These are phyloP conservation scores for Pichia nanzhaoensis DNA, from an alignment of 805 yeast genomes.

Conservation along the genomic window DNA sequence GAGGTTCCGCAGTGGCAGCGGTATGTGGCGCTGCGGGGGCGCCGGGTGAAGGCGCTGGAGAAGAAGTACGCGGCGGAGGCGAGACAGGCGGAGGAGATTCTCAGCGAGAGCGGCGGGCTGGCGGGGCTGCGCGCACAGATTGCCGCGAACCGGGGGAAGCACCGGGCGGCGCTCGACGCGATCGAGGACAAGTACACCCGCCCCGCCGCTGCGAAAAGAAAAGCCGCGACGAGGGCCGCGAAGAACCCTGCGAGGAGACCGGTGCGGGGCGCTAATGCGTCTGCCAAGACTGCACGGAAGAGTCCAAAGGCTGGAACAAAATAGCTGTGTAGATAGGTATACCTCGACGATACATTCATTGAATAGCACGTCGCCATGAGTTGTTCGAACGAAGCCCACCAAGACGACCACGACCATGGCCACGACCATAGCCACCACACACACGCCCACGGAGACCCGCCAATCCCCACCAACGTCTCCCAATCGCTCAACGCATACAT, in stretches of 20 bases:
- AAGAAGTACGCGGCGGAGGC: not conserved
- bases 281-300: too few species aligned
- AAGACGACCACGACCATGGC: conserved; percentile 12
- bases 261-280: conserved; percentile 23
- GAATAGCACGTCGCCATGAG: too few species aligned
- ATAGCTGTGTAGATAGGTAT: too few species aligned
- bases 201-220: too few species aligned
- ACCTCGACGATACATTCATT: too few species aligned
- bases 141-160: too few species aligned
- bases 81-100: not conserved
- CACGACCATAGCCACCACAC: conserved; percentile 19
- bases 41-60: not conserved
- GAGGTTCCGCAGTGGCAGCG: too few species aligned
- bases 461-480: conserved; percentile 61
- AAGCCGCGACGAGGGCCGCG: conserved; percentile 22
- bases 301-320: too few species aligned
- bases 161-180: too few species aligned
- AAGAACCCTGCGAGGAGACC: conserved; percentile 42
- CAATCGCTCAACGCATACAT: conserved; percentile 63
- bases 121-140: not conserved
- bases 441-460: conserved; percentile 42
- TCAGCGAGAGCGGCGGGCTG: conserved; percentile 23
- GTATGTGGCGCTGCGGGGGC: too few species aligned
- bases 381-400: conserved; percentile 1
- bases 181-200: too few species aligned